Conservation (phyloP, 257 asterid species). For the Fraxinus americana region DNA sequence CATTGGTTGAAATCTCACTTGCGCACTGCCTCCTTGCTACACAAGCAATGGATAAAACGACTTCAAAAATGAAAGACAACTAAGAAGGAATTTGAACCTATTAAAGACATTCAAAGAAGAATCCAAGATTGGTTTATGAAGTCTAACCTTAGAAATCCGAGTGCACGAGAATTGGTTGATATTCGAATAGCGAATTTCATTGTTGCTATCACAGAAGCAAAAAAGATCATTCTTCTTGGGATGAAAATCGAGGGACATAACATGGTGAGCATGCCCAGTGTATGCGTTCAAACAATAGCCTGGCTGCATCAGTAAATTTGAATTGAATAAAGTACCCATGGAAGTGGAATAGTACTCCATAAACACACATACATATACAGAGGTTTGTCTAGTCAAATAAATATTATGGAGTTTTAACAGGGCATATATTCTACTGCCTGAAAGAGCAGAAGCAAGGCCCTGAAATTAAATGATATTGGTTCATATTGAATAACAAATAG, state of each 20-base stretch:
- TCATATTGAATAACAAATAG: not conserved
- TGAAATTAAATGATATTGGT: not conserved
- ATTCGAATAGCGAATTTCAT: constrained; percentile 78
- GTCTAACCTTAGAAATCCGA: too few species aligned
- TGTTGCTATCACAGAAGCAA: constrained; percentile 82
- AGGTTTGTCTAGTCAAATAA: not conserved
- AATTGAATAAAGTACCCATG: too few species aligned
- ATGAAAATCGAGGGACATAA: constrained; percentile 91
- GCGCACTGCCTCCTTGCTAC: too few species aligned
- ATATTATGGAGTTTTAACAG: too few species aligned
- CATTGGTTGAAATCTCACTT: too few species aligned
- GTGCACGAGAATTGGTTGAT: constrained; percentile 43
- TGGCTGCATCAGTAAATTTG: too few species aligned
- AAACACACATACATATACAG: not conserved
- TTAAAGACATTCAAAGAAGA: too few species aligned
- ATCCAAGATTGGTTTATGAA: too few species aligned
- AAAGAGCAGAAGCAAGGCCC: not conserved
- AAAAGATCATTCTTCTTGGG: constrained; percentile 91
- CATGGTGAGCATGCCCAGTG: constrained; percentile 73
- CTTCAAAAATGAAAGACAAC: too few species aligned
- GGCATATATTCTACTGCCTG: not conserved
- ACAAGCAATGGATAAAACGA: too few species aligned
- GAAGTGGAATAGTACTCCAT: not conserved
- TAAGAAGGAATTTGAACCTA: too few species aligned
- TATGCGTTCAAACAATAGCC: constrained; percentile 81